Evolutionary conservation across 495 filamentous ascomycete genomes (phyloP).

Genomic region (Penicillium pulvis): DNA sequence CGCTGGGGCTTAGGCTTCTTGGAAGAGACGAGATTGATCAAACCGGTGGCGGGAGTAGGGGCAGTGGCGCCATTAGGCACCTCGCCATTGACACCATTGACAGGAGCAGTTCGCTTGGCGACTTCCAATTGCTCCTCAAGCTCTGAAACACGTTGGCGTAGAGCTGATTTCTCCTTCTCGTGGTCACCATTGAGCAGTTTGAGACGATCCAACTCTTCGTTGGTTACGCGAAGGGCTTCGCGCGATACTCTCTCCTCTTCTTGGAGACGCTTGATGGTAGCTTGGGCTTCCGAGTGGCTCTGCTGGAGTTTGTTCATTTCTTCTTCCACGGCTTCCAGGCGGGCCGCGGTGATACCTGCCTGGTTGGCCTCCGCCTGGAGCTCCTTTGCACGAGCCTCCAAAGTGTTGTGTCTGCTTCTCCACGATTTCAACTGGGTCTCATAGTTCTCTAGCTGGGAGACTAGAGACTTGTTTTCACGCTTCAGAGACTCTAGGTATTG

Average conservation of each 20-base stretch:
- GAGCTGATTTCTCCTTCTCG: conserved; percentile 78
- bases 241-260: conserved; percentile 84
- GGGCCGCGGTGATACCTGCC: conserved; percentile 90
- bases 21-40: conserved; percentile 95
- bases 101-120: conserved; percentile 67
- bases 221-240: conserved; percentile 74
- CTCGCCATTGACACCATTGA: conserved; percentile 61
- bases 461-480: conserved; percentile 84
- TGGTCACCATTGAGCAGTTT: conserved; percentile 68
- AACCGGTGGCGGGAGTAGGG: conserved; percentile 63
- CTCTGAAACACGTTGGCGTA: conserved; percentile 84
- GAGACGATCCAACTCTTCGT: conserved; percentile 73
- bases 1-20: conserved; percentile 98
- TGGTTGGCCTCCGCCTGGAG: conserved; percentile 96
- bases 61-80: conserved; percentile 63
- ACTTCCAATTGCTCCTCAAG: conserved; percentile 91
- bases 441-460: conserved; percentile 92
- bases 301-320: conserved; percentile 92
- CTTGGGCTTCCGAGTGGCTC: conserved; percentile 80
- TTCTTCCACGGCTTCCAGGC: conserved; percentile 83
- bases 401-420: conserved; percentile 86
- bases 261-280: conserved; percentile 88
- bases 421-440: conserved; percentile 93
- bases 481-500: conserved; percentile 91
- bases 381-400: conserved; percentile 88